Base-by-base conservation (phyloP, 2,329 filamentous ascomycete species). In the Biscogniauxia sp. region DNA sequence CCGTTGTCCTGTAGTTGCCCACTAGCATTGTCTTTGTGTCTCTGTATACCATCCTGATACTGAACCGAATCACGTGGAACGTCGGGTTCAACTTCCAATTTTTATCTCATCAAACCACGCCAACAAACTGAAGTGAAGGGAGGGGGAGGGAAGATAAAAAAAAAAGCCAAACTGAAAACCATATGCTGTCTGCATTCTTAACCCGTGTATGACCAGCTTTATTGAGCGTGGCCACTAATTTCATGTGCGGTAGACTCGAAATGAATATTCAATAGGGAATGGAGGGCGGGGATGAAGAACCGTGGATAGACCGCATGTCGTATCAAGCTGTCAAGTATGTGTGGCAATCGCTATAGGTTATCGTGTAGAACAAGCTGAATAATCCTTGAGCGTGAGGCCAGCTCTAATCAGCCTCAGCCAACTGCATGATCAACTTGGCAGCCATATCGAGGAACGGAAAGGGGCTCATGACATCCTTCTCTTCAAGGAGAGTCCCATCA, bases 371-470 rank as follows among this genome's bases (percentile, higher is more conserved):
- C 19, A 15, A 51, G n/a, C 45, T 11, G 15, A 49, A 26, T 20
- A 45, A 23, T 26, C 41, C 20, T 25, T 55, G 51, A 7, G 20
- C 60, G 58, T 59, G 61, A 62, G 58, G 56, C 28, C 51, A 50
- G 20, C 19, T 63, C 62, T 77, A 86, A 69, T 92, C 90, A 60
- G 90, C 89, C 73, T 94, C 91, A 11, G 93, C 93, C 73, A 98
- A 81, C 78, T 97, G 93, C 78, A 97, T 93, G 69, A 98, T 97
- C 70, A 98, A 81, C 77, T 89, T 89, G 66, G 92, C 93, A 28
- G 94, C 93, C 76, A 97, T 90, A 77, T 98, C 94, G 71, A 98
- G 82, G 78, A 97, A 98, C 3, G 95, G 94, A 76, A 97, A 98
- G 26, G 95, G 93, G 73, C 91, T 96, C 52, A 92, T 94, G 64